Evolutionary conservation across 768 basidiomycete genomes (phyloP), one percentile per base, ranked within the genome.

Genomic region (Naganishia antarctica): DNA sequence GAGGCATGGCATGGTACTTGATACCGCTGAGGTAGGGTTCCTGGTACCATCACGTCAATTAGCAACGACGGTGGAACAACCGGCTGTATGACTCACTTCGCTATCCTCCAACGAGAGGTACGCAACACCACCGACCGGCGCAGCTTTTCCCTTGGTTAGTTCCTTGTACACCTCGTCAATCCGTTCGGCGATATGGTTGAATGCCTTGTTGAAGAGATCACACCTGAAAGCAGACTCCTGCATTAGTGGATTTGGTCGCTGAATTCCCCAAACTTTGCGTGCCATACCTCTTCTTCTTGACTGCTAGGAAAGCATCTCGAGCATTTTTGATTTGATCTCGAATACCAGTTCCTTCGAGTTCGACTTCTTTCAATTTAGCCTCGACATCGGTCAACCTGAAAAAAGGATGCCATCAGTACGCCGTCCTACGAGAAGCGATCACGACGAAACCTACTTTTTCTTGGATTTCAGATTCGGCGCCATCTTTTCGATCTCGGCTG

Each of bases 1-100:
- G 96, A 0, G 96, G 96, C 96, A 98, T 99, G 0, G 94, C 93
- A 73, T 98, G 94, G 75, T 98, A 98, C 78, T 96, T 97, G 80
- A 99, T 90, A 60, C 96, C 91, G 40, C 84, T 86, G 23, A 81
- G 81, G 68, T 91, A 91, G 0, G 90, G 90, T 78, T 90, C 88
- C 88, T 89, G 66, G 9, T 4, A 31, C 23, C 29, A 43, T 18
- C 40, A 23, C 25, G 15, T 31, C 49, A 62, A 40, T 60, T 53
- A 15, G 48, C 21, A n/a, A 47, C 13, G 18, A 34, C 3, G 29
- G 3, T 41, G 32, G 16, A n/a, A 16, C 13, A 1, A 21, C 12
- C 26, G 18, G 13, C 44, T 7, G 47, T 34, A 28, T 21, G 1
- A 69, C 83, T 49, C 71, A 91, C 93, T 80, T 99, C 96, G 68